These are phyloP conservation scores for Polygonum aviculare DNA, from an alignment of 148 eudicot species.

Conservation along the genomic window DNA sequence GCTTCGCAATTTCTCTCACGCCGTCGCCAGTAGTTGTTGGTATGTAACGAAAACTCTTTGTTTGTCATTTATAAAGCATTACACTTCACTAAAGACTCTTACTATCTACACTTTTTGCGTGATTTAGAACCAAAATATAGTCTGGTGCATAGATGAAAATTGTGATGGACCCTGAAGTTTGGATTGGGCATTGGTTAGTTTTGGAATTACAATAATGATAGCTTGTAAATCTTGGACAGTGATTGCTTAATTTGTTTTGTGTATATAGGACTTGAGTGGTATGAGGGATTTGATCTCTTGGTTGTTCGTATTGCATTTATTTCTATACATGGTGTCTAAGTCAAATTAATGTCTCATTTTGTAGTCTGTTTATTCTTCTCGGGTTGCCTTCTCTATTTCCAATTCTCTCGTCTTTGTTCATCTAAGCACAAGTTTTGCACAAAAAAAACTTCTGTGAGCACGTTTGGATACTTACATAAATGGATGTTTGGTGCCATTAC, in stretches of 20 bases:
- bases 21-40: slow-evolving; percentile 24
- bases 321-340: background rate
- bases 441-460: no score
- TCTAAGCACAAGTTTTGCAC: no score
- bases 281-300: background rate
- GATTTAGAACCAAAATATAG: background rate
- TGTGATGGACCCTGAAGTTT: background rate
- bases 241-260: background rate
- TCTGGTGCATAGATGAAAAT: background rate
- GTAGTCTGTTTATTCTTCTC: background rate
- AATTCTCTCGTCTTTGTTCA: no score
- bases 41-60: background rate
- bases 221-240: background rate
- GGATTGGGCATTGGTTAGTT: background rate
- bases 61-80: slow-evolving; percentile 9
- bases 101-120: background rate
- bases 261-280: slow-evolving; percentile 4
- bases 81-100: background rate
- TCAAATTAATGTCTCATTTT: background rate
- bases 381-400: background rate
- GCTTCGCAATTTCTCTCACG: slow-evolving; percentile 39
- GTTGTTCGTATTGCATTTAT: background rate
- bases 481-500: no score
- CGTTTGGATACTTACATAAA: no score
- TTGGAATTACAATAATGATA: background rate